These are phyloP conservation scores for Fusarium anguioides DNA, from an alignment of 2,329 filamentous ascomycete genomes.

Conservation along the genomic window DNA sequence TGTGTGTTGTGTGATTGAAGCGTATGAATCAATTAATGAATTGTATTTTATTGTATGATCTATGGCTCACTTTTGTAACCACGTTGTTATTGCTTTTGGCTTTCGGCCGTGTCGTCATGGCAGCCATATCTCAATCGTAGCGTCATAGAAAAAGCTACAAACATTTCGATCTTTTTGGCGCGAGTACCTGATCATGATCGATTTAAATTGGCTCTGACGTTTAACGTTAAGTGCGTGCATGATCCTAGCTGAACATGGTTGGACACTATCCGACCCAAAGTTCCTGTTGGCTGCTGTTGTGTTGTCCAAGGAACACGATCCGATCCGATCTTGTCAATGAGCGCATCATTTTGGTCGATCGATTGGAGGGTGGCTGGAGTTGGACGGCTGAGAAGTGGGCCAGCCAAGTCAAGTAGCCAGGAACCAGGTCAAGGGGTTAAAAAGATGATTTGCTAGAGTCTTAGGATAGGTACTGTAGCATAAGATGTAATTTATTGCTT, in stretches of 20 bases:
- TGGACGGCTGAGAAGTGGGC: neutral
- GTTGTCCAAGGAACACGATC: slow-evolving; percentile 34
- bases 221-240: slow-evolving; percentile 30
- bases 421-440: slow-evolving; percentile 13
- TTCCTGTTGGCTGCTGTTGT: slow-evolving; percentile 6
- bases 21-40: neutral
- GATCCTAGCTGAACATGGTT: slow-evolving; percentile 12
- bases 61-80: slow-evolving; percentile 13
- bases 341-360: slow-evolving; percentile 32
- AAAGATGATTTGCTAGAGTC: too few species aligned
- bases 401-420: too few species aligned
- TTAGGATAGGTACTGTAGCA: too few species aligned
- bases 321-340: slow-evolving; percentile 23
- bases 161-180: neutral
- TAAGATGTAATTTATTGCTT: too few species aligned
- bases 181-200: slow-evolving; percentile 14
- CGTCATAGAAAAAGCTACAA: slow-evolving; percentile 33
- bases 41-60: neutral
- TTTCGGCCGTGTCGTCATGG: slow-evolving; percentile 34
- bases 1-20: neutral
- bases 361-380: neutral
- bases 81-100: slow-evolving; percentile 22
- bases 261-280: neutral
- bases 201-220: slow-evolving; percentile 2
- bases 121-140: slow-evolving; percentile 24